Conservation (phyloP, 73 alveolate genomes). For the Tetrahymena elliotti region DNA sequence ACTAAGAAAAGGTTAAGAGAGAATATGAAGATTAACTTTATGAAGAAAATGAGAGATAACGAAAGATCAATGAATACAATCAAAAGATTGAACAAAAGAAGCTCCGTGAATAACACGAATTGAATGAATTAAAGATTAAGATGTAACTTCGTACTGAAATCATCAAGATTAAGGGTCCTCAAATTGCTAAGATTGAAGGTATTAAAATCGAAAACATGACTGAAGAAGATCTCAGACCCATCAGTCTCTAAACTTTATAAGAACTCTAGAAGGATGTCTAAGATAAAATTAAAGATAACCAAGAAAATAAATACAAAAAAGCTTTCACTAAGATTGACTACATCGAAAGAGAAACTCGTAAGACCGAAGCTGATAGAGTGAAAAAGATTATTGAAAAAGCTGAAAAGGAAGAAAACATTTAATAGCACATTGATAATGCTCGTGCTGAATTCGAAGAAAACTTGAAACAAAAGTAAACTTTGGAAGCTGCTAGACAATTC, state of each 20-base stretch:
- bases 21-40: neutral
- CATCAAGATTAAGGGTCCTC: neutral
- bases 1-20: neutral
- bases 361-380: neutral
- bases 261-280: neutral
- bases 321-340: neutral
- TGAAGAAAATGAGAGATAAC: neutral
- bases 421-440: neutral
- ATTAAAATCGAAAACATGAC: neutral
- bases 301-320: neutral
- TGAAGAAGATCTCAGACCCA: constrained; percentile 1
- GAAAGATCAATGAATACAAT: neutral
- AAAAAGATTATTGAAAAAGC: neutral
- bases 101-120: neutral
- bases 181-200: neutral
- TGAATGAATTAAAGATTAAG: neutral
- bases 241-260: neutral
- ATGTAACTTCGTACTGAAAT: neutral
- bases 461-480: neutral
- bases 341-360: neutral
- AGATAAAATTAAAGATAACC: neutral
- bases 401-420: neutral
- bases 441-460: neutral
- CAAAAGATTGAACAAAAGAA: neutral
- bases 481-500: neutral